Evolutionary conservation across 495 filamentous ascomycete species (phyloP).

Genomic region (Parmelia sp.): DNA sequence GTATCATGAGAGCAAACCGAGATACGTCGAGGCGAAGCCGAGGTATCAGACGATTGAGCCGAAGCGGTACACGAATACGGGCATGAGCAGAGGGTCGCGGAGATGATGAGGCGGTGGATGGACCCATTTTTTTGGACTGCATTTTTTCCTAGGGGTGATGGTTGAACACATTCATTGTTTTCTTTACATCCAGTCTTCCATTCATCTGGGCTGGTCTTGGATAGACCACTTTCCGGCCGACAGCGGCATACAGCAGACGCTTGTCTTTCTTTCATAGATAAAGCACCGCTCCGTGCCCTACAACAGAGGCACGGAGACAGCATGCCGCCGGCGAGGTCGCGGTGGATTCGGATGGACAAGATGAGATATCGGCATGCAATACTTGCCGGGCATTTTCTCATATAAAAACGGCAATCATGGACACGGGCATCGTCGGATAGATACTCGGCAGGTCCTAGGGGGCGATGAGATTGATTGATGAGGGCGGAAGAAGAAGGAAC

Average conservation of each 20-base stretch:
- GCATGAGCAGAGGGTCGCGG: conserved; percentile 10
- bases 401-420: conserved; percentile 18
- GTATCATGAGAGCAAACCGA: conserved; percentile 3
- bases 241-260: conserved; percentile 12
- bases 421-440: conserved; percentile 14
- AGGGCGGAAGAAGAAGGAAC: background rate
- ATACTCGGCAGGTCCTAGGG: conserved; percentile 16
- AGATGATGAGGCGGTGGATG: conserved; percentile 9
- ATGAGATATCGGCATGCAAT: conserved; percentile 18
- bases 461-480: background rate
- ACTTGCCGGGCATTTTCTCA: conserved; percentile 18
- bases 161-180: conserved; percentile 22
- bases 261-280: conserved; percentile 13
- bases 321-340: conserved; percentile 23
- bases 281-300: background rate
- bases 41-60: conserved; percentile 21
- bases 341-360: conserved; percentile 17
- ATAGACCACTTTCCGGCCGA: conserved; percentile 15
- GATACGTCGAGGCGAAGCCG: conserved; percentile 11
- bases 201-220: conserved; percentile 25
- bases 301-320: conserved; percentile 8
- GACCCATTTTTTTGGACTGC: conserved; percentile 5
- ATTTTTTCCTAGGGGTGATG: conserved; percentile 3
- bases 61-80: conserved; percentile 5
- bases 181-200: conserved; percentile 9